Base-by-base conservation (phyloP, 441 rosid species). In the Daphne laureola region DNA sequence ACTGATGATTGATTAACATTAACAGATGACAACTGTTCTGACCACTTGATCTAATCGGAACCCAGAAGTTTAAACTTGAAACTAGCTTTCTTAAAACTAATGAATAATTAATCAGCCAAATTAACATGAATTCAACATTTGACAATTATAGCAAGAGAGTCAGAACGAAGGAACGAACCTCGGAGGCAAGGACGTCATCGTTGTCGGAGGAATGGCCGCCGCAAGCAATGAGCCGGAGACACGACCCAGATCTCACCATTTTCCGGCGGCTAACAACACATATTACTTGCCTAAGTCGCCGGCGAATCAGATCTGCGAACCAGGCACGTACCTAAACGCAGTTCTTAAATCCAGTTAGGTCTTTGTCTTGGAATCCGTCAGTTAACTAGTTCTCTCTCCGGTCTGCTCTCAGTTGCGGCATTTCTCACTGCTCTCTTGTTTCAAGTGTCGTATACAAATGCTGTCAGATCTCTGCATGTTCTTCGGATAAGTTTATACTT, bases 171-270 rank as follows among this genome's bases (percentile, higher is more conserved):
- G 14, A 16, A 9, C 47, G 13, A 55, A 81, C 98, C 95, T 89
- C 81, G 0, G 73, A 26, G 36, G 71, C 61, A 17, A 67, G 78
- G 54, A 71, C 66, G 58, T 81, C 86, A 54, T 80, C 63, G 4
- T 64, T 55, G 40, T 61, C 81, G 43, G 76, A 70, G 4, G 90
- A 77, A 61, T 75, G 81, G 62, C 92, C 57, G 25, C 87, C 81
- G 69, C 97, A 93, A 13, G 87, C 49, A 54, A 89, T 86, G 72
- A 92, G 74, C 26, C 83, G 87, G 70, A 93, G 76, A 77, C 98
- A 93, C 50, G 96, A 81, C 55, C 74, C 63, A 54, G 97, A 78
- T 82, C 87, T 81, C 73, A 95, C 96, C 97, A 89, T 88, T 55
- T 49, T 45, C 41, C 4, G 38, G 4, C 5, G 49, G 26, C 35